These are phyloP conservation scores for Exophiala xenobiotica DNA, from an alignment of 2,329 filamentous ascomycete genomes.

Conservation along the genomic window DNA sequence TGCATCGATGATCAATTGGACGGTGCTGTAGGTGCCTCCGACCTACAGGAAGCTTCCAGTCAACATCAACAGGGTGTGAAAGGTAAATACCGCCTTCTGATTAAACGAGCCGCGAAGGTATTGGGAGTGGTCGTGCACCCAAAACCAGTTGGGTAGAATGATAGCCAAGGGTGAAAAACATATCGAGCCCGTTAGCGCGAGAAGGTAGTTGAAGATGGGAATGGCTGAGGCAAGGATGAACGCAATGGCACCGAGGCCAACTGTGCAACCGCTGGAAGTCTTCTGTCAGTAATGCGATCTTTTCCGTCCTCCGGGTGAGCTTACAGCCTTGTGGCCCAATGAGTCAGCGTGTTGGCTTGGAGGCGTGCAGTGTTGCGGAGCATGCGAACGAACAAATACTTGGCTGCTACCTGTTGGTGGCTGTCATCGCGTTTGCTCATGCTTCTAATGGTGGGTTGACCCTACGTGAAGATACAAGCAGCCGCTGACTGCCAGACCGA, in stretches of 20 bases:
- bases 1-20: constrained; percentile 30
- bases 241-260: constrained; percentile 43
- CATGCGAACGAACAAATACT: constrained; percentile 58
- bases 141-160: constrained; percentile 50
- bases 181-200: constrained; percentile 50
- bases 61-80: constrained; percentile 45
- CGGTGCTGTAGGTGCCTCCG: constrained; percentile 46
- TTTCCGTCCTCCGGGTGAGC: background rate
- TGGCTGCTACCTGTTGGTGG: constrained; percentile 50
- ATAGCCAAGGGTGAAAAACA: constrained; percentile 55
- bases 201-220: constrained; percentile 55
- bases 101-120: constrained; percentile 40
- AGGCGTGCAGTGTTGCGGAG: constrained; percentile 53
- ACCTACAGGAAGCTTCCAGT: constrained; percentile 48
- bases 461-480: constrained; percentile 47
- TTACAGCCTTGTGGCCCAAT: constrained; percentile 53
- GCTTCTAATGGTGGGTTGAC: too few relatives aligned
- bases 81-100: constrained; percentile 40
- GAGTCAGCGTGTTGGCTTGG: constrained; percentile 50
- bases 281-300: background rate
- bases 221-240: constrained; percentile 56
- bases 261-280: constrained; percentile 38
- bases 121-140: constrained; percentile 50
- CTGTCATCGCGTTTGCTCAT: constrained; percentile 15
- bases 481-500: constrained; percentile 40